Percentiles rank a stretch among this genome's conserved stretches.
Evolutionary conservation across 805 yeast species (phyloP).

Genomic region (Candida ovalis): DNA sequence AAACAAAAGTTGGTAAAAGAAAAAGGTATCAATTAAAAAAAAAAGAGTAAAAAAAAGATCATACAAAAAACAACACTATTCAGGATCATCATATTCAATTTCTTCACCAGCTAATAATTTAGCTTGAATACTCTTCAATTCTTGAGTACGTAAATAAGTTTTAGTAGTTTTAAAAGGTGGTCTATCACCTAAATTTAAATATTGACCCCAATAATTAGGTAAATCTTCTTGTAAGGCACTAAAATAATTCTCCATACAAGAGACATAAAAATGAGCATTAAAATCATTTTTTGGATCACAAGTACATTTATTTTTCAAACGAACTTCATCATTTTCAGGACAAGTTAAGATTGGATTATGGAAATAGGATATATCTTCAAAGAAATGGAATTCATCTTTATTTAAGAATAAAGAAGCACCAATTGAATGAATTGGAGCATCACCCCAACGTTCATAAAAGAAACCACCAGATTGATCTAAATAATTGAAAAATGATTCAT

Average conservation of each 20-base stretch:
- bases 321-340: constrained; percentile 43
- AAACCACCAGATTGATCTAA: constrained; percentile 58
- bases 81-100: constrained; percentile 2
- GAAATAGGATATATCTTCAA: constrained; percentile 52
- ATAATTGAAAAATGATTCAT: constrained; percentile 46
- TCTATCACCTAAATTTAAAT: constrained; percentile 3
- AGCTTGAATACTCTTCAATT: constrained; percentile 3
- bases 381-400: constrained; percentile 48
- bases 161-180: constrained; percentile 4
- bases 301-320: constrained; percentile 42
- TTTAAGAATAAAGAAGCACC: constrained; percentile 49
- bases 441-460: constrained; percentile 70
- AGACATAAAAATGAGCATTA: constrained; percentile 35
- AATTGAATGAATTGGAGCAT: constrained; percentile 62
- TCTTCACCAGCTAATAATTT: constrained; percentile 1
- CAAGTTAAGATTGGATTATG: constrained; percentile 52
- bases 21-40: too few relatives aligned
- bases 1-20: too few relatives aligned
- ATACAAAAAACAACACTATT: neutral
- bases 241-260: constrained; percentile 9
- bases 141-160: constrained; percentile 3
- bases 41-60: too few relatives aligned
- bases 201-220: constrained; percentile 6
- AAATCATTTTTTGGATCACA: constrained; percentile 48
- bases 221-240: neutral